phyloP scores from a whole-genome alignment of 495 filamentous ascomycete genomes.

The Aspergillus indologenus region DNA sequence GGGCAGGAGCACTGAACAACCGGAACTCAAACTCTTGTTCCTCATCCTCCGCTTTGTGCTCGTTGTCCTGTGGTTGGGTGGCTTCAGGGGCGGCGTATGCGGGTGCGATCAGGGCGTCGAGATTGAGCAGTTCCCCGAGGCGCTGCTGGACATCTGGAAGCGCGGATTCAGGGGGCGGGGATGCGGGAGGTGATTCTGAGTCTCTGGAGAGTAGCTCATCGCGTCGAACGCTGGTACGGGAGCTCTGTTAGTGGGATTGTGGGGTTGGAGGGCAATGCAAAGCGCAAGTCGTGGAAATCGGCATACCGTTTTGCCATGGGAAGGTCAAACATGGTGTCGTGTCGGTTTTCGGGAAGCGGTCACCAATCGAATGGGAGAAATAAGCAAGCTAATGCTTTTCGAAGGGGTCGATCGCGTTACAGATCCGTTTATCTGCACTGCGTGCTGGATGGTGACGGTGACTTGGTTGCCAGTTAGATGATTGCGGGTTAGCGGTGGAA shows the following conservation, averaged over 20 bases:
- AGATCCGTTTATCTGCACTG: background rate
- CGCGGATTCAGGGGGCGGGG: constrained; percentile 33
- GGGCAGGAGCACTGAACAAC: constrained; percentile 39
- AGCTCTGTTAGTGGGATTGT: constrained; percentile 6
- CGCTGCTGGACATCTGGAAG: constrained; percentile 36
- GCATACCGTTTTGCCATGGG: constrained; percentile 43
- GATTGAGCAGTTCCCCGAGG: constrained; percentile 40
- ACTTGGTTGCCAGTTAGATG: background rate
- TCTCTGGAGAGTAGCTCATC: constrained; percentile 37
- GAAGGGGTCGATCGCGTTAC: no score
- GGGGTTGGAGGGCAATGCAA: background rate
- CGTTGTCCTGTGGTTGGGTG: constrained; percentile 6
- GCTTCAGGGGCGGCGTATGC: constrained; percentile 1
- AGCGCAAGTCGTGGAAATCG: background rate
- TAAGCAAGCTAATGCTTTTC: no score
- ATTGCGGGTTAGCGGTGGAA: constrained; percentile 1
- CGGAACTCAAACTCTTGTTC: constrained; percentile 51
- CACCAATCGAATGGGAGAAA: no score
- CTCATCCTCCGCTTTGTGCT: constrained; percentile 28
- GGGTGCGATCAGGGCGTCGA: constrained; percentile 26
- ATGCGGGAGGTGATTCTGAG: constrained; percentile 33
- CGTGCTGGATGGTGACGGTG: no score
- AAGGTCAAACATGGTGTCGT: constrained; percentile 43
- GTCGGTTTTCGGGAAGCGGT: no score
- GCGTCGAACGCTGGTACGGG: constrained; percentile 37